phyloP scores from a whole-genome alignment of 2,329 filamentous ascomycete species.

The Fusarium tjaetaba region DNA sequence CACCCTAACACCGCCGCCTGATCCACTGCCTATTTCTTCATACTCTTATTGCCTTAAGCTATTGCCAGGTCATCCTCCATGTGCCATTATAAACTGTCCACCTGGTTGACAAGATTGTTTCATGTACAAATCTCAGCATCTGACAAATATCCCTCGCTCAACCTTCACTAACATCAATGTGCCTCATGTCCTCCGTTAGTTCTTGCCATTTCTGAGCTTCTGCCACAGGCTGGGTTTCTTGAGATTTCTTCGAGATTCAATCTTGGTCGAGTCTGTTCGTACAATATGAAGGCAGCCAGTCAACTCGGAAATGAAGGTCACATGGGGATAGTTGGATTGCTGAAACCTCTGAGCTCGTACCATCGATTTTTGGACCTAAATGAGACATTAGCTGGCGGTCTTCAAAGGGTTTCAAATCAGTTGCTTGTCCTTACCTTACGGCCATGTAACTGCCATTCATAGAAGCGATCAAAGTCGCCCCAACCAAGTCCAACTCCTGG shows the following conservation, averaged over 20 bases:
- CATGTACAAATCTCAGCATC: background rate
- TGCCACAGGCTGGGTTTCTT: background rate
- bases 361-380: background rate
- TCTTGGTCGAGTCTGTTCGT: background rate
- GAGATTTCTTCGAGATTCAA: background rate
- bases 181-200: too few relatives aligned
- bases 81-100: background rate
- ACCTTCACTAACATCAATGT: background rate
- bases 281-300: background rate
- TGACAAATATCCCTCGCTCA: background rate
- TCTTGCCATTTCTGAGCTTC: background rate
- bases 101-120: background rate
- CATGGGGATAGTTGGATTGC: background rate
- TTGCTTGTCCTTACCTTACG: slow-evolving; percentile 51
- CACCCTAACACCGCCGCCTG: background rate
- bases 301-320: background rate
- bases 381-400: background rate
- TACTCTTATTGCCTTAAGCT: too few relatives aligned
- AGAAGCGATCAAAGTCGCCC: background rate
- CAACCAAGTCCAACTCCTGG: background rate
- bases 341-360: background rate
- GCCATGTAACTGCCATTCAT: background rate
- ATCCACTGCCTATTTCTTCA: background rate
- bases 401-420: background rate
- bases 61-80: background rate